Evolutionary conservation across 176 grass and related monocot genomes (phyloP).

Genomic region (Oryza longistaminata): DNA sequence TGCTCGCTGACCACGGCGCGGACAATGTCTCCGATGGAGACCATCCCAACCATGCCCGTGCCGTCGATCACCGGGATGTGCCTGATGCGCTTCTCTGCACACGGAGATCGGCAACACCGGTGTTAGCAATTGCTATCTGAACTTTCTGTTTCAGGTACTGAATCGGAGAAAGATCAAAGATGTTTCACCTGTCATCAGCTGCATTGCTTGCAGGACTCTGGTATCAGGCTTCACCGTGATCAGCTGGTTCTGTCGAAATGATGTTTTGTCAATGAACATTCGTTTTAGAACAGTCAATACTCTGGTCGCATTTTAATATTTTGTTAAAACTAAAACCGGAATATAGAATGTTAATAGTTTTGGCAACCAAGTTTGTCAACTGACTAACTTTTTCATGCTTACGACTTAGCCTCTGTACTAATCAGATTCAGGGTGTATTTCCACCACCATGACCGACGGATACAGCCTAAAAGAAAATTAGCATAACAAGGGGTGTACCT

Average conservation of each 20-base stretch:
- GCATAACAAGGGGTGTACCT: constrained; percentile 43
- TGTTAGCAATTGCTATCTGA: neutral
- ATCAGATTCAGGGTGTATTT: neutral
- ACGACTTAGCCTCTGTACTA: neutral
- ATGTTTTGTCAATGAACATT: constrained; percentile 16
- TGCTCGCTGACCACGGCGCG: constrained; percentile 87
- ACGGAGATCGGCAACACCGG: neutral
- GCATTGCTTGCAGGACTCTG: constrained; percentile 89
- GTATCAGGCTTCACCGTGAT: constrained; percentile 87
- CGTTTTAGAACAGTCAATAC: neutral
- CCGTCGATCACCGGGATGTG: constrained; percentile 88
- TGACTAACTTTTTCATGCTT: neutral
- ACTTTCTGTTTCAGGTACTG: neutral
- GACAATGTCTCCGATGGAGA: constrained; percentile 95
- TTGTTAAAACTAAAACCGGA: no score
- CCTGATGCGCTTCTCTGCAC: constrained; percentile 83
- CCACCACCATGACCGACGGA: no score
- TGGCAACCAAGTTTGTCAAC: neutral
- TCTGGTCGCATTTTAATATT: neutral
- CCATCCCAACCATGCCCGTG: constrained; percentile 84
- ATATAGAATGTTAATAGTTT: no score
- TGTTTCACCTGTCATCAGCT: constrained; percentile 93
- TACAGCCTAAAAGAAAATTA: neutral
- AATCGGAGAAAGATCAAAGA: neutral
- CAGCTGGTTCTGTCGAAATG: constrained; percentile 76